Evolutionary conservation across 306 rosid species (phyloP).

Genomic region (Vigna mungo): DNA sequence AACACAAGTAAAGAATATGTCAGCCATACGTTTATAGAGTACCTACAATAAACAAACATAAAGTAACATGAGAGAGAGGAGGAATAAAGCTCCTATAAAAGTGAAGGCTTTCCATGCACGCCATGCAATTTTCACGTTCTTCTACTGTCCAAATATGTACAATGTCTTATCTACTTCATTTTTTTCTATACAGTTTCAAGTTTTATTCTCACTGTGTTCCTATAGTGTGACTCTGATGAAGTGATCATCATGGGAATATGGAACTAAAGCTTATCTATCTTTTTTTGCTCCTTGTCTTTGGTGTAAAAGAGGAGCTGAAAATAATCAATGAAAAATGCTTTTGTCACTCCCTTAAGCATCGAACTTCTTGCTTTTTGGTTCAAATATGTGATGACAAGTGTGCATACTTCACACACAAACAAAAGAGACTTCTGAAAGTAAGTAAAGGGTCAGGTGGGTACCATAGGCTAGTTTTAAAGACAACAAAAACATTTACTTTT

Average conservation of each 20-base stretch:
- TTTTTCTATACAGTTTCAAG: conserved; percentile 41
- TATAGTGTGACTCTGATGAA: conserved; percentile 31
- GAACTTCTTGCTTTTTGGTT: conserved; percentile 59
- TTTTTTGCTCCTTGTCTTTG: conserved; percentile 32
- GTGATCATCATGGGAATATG: conserved; percentile 26
- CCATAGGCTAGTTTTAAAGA: conserved; percentile 37
- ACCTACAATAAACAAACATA: conserved; percentile 39
- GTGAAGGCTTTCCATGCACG: conserved; percentile 63
- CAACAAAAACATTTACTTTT: conserved; percentile 45
- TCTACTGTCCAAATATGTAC: conserved; percentile 14
- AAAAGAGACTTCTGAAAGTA: conserved; percentile 43
- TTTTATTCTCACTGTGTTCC: conserved; percentile 17
- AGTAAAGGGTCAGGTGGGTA: conserved; percentile 41
- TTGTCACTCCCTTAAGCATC: conserved; percentile 54
- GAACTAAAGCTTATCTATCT: conserved; percentile 21
- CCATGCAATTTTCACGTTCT: conserved; percentile 67
- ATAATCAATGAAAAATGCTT: conserved; percentile 55
- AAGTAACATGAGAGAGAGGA: conserved; percentile 37
- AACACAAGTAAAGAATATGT: conserved; percentile 92
- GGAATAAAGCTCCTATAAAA: conserved; percentile 37
- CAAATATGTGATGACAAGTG: conserved; percentile 55
- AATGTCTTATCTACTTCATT: conserved; percentile 2
- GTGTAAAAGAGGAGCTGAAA: conserved; percentile 50
- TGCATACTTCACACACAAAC: conserved; percentile 33
- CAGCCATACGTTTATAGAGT: conserved; percentile 42